Base-by-base conservation (phyloP, 129 eudicot genomes). In the Tanacetum coccineum region DNA sequence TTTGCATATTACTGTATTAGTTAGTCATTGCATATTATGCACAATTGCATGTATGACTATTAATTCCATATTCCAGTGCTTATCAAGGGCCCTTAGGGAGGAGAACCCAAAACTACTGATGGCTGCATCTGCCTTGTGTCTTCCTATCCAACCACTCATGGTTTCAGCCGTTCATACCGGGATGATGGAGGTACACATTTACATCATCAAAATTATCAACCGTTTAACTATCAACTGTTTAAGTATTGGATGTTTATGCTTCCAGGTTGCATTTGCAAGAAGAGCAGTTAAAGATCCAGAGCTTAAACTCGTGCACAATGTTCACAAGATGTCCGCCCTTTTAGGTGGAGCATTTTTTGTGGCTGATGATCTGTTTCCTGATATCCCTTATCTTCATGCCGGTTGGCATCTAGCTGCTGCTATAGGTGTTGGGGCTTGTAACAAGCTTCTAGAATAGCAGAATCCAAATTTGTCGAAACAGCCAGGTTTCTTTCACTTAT, bases 341-440 rank as follows among this genome's bases (percentile, higher is more conserved):
- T 54, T 93, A 68, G 98, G 96, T 7, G 98, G 96, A 25, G 87
- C 75, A 0, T 81, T 93, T 3, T 93, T 93, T 52, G 79, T 93
- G 18, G 96, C 96, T 0, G 98, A 93, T 70, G 96, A 88, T 78
- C 74, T 80, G 21, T 81, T 86, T 72, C 96, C 96, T 2, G 68
- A 86, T 30, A 86, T 86, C 42, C 95, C 98, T 2, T 93, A 74
- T 77, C 86, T 93, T 71, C 98, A 93, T 82, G 98, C 96, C 22
- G 98, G 83, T 39, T 93, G 98, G 98, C 98, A 93, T 83, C 84
- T 93, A 60, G 96, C 98, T 68, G 98, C 98, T 52, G 95, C 98
- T 49, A 67, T 86, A 49, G 96, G 89, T 21, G 96, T 88, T 72
- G 52, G 89, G 62, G 84, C 98, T 66, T 93, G 98, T 67, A 88